phyloP scores from a whole-genome alignment of 2,329 filamentous ascomycete genomes.

The Geosmithia flava region DNA sequence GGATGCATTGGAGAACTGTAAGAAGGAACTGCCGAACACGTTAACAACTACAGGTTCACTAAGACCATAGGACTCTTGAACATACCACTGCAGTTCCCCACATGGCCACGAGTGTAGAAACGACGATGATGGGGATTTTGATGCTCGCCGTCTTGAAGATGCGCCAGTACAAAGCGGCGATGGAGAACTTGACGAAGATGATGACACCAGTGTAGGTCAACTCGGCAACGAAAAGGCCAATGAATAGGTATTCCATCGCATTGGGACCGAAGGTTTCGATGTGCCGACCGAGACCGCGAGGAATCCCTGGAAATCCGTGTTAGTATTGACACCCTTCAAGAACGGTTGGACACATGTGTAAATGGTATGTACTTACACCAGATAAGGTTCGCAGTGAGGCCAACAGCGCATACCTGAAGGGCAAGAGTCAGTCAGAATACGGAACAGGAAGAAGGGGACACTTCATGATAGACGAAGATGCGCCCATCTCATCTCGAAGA shows the following conservation, averaged over 20 bases:
- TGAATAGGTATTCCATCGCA: background rate
- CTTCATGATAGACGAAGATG: background rate
- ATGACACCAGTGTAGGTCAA: constrained; percentile 1
- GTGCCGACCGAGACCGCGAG: background rate
- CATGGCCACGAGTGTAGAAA: background rate
- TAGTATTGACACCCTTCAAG: background rate
- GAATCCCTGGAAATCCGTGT: background rate
- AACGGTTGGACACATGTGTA: background rate
- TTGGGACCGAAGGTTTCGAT: background rate
- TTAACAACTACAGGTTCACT: background rate
- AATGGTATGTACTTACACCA: background rate
- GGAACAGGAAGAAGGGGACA: background rate
- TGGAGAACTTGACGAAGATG: constrained; percentile 1
- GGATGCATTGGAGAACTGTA: background rate
- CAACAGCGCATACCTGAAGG: background rate
- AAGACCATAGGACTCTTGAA: no score
- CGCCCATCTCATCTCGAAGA: no score
- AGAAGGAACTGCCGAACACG: background rate
- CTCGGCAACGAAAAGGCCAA: background rate
- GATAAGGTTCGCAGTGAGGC: background rate
- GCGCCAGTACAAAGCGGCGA: background rate
- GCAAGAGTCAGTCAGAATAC: background rate
- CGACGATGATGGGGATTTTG: constrained; percentile 1
- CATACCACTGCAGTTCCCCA: background rate
- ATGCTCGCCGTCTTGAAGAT: background rate